Percentiles rank a stretch among this genome's conserved stretches.
These are phyloP conservation scores for Porcisia hertigi DNA, from an alignment of 208 protist species.

Conservation along the genomic window DNA sequence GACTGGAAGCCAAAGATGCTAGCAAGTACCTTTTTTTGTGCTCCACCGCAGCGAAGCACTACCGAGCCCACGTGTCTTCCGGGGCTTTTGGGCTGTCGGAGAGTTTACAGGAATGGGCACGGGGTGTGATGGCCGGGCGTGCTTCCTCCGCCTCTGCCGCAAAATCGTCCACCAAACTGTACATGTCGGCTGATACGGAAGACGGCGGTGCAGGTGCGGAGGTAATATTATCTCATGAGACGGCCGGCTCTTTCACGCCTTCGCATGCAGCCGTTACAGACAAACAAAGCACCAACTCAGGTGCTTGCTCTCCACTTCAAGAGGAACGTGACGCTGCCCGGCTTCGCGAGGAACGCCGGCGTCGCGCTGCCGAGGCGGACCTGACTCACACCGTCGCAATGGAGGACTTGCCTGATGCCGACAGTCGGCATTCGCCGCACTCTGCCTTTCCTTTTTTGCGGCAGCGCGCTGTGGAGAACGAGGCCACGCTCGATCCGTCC, in stretches of 20 bases:
- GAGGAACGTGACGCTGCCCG: slow-evolving; percentile 22
- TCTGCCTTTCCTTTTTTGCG: slow-evolving; percentile 88
- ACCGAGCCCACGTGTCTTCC: slow-evolving; percentile 58
- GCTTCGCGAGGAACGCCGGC: slow-evolving; percentile 47
- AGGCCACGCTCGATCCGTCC: slow-evolving; percentile 77
- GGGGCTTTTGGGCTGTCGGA: slow-evolving; percentile 51
- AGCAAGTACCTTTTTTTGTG: slow-evolving; percentile 69
- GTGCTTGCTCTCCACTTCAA: neutral
- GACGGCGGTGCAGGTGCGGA: neutral
- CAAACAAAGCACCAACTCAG: neutral
- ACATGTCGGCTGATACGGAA: neutral
- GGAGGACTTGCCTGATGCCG: slow-evolving; percentile 42
- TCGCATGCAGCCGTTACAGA: neutral
- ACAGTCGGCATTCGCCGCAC: slow-evolving; percentile 24
- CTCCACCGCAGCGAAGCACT: slow-evolving; percentile 51
- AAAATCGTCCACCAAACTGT: slow-evolving; percentile 2
- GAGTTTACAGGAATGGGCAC: slow-evolving; percentile 51
- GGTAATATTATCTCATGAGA: neutral
- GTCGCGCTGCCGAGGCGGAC: slow-evolving; percentile 47
- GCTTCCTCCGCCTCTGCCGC: neutral
- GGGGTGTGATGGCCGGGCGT: slow-evolving; percentile 23
- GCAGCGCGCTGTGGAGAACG: slow-evolving; percentile 72
- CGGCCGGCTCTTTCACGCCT: neutral
- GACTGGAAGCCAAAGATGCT: slow-evolving; percentile 66
- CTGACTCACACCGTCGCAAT: slow-evolving; percentile 66